Percentiles rank a stretch among this genome's conserved stretches.
These are phyloP conservation scores for Camelina laxa DNA, from an alignment of 345 rosid genomes.

Conservation along the genomic window DNA sequence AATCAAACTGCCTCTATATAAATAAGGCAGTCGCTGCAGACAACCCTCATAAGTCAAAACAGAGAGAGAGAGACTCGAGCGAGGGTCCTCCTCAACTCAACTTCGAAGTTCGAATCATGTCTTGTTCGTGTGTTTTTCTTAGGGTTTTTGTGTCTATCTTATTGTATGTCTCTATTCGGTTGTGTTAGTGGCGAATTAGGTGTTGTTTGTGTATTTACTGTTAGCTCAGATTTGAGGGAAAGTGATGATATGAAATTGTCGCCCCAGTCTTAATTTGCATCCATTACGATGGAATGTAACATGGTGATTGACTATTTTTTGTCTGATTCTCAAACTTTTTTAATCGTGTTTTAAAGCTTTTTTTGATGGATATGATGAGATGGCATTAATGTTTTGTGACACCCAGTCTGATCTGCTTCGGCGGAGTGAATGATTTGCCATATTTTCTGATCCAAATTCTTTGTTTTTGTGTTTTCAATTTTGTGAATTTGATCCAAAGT, in stretches of 20 bases:
- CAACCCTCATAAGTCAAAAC: too few species aligned
- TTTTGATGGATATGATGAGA: slow-evolving; percentile 54
- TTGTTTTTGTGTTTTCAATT: too few species aligned
- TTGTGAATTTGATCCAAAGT: not conserved
- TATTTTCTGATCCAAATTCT: slow-evolving; percentile 44
- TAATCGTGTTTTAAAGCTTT: too few species aligned
- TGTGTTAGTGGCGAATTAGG: not conserved
- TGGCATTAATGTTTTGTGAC: slow-evolving; percentile 51
- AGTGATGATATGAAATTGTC: slow-evolving; percentile 73
- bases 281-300: slow-evolving; percentile 44
- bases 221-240: not conserved
- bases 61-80: too few species aligned
- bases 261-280: slow-evolving; percentile 92
- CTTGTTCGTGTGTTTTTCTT: too few species aligned
- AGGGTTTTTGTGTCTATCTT: too few species aligned
- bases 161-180: too few species aligned
- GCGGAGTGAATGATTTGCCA: slow-evolving; percentile 46
- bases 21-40: too few species aligned
- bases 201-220: not conserved
- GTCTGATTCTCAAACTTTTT: slow-evolving; percentile 33
- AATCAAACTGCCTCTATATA: too few species aligned
- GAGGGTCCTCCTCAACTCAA: too few species aligned
- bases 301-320: slow-evolving; percentile 75
- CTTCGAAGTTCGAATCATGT: too few species aligned
- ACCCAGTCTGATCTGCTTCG: slow-evolving; percentile 65